phyloP scores from a whole-genome alignment of 305 asterid species.

The Fraxinus ornus region DNA sequence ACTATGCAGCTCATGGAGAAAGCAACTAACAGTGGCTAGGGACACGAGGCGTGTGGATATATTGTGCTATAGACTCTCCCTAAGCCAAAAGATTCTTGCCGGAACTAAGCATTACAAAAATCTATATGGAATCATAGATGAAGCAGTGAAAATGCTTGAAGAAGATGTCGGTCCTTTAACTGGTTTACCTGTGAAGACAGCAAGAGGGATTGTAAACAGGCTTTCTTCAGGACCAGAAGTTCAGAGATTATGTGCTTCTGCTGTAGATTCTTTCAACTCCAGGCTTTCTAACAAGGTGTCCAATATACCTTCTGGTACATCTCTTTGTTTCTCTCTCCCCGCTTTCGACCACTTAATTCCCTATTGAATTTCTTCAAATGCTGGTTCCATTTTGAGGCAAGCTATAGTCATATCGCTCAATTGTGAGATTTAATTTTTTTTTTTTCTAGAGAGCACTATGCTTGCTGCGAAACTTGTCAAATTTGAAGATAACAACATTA shows the following conservation, averaged over 20 bases:
- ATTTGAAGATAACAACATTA: constrained; percentile 52
- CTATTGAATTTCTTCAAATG: constrained; percentile 2
- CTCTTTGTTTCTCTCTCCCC: constrained; percentile 18
- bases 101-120: constrained; percentile 54
- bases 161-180: constrained; percentile 84
- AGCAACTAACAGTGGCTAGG: constrained; percentile 77
- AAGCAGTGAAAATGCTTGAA: constrained; percentile 72
- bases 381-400: constrained; percentile 9
- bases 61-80: constrained; percentile 82
- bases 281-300: constrained; percentile 46
- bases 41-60: constrained; percentile 93
- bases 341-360: background rate
- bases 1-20: constrained; percentile 73
- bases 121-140: constrained; percentile 49
- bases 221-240: constrained; percentile 82
- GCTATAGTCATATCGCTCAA: constrained; percentile 7
- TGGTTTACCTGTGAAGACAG: constrained; percentile 87
- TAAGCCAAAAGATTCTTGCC: constrained; percentile 75
- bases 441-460: constrained; percentile 39
- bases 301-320: constrained; percentile 41
- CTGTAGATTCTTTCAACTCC: constrained; percentile 59
- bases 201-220: constrained; percentile 92
- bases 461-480: constrained; percentile 45
- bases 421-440: constrained; percentile 20
- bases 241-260: constrained; percentile 71